Percentiles rank a stretch among this genome's conserved stretches.
These are phyloP conservation scores for Acrasis kona DNA, from an alignment of 78 protist species.

Conservation along the genomic window DNA sequence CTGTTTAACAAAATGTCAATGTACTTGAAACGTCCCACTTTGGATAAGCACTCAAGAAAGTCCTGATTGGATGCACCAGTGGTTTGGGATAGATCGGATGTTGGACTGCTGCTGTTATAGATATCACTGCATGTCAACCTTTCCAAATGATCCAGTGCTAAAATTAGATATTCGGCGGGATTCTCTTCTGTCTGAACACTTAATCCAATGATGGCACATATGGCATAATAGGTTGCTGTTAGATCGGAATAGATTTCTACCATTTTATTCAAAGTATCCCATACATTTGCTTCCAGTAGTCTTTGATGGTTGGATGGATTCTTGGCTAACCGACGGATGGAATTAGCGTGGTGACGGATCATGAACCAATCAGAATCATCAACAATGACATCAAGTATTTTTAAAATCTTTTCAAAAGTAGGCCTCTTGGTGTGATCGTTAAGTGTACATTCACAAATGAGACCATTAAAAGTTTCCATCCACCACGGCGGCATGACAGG, in stretches of 20 bases:
- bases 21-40: too few relatives aligned
- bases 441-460: background rate
- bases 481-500: background rate
- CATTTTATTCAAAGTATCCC: background rate
- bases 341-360: too few relatives aligned
- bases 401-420: background rate
- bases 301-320: background rate
- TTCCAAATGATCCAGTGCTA: background rate
- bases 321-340: background rate
- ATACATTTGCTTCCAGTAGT: background rate
- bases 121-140: background rate
- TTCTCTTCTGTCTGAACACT: background rate
- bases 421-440: background rate
- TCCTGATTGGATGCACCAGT: too few relatives aligned
- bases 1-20: too few relatives aligned
- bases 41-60: too few relatives aligned
- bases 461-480: background rate
- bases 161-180: background rate
- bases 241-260: background rate
- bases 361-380: background rate
- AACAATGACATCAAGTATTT: background rate
- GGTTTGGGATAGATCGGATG: too few relatives aligned
- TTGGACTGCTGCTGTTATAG: too few relatives aligned
- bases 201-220: background rate
- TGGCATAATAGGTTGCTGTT: background rate